Evolutionary conservation across 768 basidiomycete genomes (phyloP), one percentile per base, ranked within the genome.

Genomic region (Nidula microcarpa): DNA sequence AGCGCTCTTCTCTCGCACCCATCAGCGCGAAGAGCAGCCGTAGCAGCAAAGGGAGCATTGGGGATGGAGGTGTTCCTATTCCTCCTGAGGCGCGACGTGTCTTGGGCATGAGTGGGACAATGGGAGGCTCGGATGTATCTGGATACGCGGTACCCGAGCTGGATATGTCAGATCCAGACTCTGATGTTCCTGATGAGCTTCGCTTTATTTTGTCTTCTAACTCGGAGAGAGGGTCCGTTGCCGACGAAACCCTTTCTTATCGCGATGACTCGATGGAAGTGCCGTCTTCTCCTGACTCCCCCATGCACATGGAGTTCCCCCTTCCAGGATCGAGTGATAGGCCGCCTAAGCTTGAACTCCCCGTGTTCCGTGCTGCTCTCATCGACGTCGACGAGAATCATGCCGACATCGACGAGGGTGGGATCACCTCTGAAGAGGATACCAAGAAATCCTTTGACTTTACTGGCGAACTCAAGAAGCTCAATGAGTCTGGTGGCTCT

Each of bases 381-480:
- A 64, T 62, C 2, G 59, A 63, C 11, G 64, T 57, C 2, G 57
- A 56, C 18, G 59, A 57, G 14, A 57, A 55, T 30, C 48, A 54
- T 17, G 70, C 61, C 1, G 71, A 78, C 39, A 54, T 71, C 3
- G 77, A 78, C 30, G 77, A 74, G 16, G 68, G 67, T 17, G 74
- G 56, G 2, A 51, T 63, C 36, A 70, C 73, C 10, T 75, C 75
- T 0, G 84, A 81, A 11, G 84, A 85, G 51, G 81, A 86, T 56
- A 91, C 89, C 0, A 89, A 85, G 70, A 86, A 80, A 60, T 87
- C 85, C 1, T 93, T 92, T 55, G 90, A 93, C 61, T 93, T 92
- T 62, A 93, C 91, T 0, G 87, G 85, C 37, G 91, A 91, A 65
- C 67, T 92, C 50, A 70, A 78, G 65, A 83, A 73, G 60, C 74